Conservation (phyloP, 441 rosid species). For the Biscutella laevigata region DNA sequence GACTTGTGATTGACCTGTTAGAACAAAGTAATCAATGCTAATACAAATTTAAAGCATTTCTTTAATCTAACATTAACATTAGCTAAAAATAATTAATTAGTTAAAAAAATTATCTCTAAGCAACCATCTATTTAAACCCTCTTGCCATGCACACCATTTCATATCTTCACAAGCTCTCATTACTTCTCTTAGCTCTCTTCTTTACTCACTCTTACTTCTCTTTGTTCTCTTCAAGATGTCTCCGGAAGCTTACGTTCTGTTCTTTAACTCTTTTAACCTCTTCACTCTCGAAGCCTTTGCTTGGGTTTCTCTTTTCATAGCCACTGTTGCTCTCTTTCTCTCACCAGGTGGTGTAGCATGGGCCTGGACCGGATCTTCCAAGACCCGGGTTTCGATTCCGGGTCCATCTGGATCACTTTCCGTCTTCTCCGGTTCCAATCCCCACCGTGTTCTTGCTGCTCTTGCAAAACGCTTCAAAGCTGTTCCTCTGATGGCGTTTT, state of each 20-base stretch:
- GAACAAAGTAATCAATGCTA: too few species aligned
- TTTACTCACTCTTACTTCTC: background rate
- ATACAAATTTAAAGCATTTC: too few species aligned
- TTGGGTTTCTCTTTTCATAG: slow-evolving; percentile 24
- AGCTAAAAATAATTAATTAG: too few species aligned
- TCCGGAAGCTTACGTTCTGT: slow-evolving; percentile 23
- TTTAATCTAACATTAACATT: too few species aligned
- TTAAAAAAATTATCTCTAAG: too few species aligned
- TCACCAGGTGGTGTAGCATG: slow-evolving; percentile 76
- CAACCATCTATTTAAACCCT: slow-evolving; percentile 29
- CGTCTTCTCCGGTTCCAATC: slow-evolving; percentile 34
- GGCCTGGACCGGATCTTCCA: slow-evolving; percentile 31
- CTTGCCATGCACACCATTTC: slow-evolving; percentile 5
- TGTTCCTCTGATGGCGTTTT: slow-evolving; percentile 55
- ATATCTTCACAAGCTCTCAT: slow-evolving; percentile 2
- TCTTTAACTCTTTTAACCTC: slow-evolving; percentile 15
- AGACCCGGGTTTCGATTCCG: slow-evolving; percentile 31
- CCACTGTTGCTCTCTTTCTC: slow-evolving; percentile 32
- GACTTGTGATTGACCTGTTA: too few species aligned
- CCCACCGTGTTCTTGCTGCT: slow-evolving; percentile 48
- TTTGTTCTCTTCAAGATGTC: slow-evolving; percentile 30
- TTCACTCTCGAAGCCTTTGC: slow-evolving; percentile 30
- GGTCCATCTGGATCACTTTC: slow-evolving; percentile 51
- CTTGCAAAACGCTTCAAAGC: slow-evolving; percentile 33
- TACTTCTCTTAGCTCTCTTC: background rate